These are phyloP conservation scores for Musa itinerans DNA, from an alignment of 176 grass and related monocot genomes.

Conservation along the genomic window DNA sequence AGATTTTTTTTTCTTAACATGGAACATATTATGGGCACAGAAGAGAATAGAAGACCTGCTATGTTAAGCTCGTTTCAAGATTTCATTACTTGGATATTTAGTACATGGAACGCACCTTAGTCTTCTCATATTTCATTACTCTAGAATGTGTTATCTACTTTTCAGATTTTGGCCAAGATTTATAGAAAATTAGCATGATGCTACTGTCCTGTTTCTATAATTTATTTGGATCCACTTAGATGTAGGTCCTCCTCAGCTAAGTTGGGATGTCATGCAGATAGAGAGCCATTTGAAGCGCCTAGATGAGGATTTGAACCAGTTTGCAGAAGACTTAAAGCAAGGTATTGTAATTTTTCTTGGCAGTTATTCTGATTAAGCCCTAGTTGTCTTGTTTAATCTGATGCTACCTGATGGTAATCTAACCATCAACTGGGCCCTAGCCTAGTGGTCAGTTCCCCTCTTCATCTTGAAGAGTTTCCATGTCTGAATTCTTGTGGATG, in stretches of 20 bases:
- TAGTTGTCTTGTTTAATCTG: neutral
- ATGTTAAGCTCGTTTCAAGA: neutral
- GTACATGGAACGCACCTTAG: neutral
- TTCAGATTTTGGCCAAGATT: neutral
- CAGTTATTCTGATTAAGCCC: neutral
- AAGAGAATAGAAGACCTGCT: neutral
- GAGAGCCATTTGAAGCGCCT: constrained; percentile 96
- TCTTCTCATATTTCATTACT: neutral
- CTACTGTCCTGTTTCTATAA: neutral
- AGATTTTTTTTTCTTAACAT: neutral
- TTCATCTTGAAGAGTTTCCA: neutral
- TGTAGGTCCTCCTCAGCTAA: neutral
- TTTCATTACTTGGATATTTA: neutral
- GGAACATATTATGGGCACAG: neutral
- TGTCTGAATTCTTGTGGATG: neutral
- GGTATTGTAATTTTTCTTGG: constrained; percentile 35
- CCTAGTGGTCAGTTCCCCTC: neutral
- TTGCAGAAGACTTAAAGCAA: constrained; percentile 95
- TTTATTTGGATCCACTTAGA: neutral
- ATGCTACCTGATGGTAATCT: neutral
- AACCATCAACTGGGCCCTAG: neutral
- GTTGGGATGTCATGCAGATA: constrained; percentile 39
- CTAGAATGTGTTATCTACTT: neutral
- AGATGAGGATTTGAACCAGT: constrained; percentile 83
- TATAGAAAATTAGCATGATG: neutral